Evolutionary conservation across 73 alveolate genomes (phyloP), one percentile per base, ranked within the genome.

Genomic region (Halteria grandinella): DNA sequence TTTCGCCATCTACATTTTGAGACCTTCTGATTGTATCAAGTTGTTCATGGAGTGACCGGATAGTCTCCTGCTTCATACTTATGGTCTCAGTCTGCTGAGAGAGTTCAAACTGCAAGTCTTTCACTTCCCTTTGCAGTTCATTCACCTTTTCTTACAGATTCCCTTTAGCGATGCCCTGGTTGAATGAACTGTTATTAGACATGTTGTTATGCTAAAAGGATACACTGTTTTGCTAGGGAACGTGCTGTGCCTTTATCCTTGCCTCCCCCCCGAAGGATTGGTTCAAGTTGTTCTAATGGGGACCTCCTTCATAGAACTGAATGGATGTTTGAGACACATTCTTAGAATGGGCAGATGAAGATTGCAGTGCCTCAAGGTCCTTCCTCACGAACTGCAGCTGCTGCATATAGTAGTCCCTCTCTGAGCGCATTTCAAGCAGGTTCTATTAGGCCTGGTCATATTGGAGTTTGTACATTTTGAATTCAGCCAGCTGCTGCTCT

Each of bases 401-500:
- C 36, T 45, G 43, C 11, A 8, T n/a, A 45, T 66, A 27, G 52
- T 66, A 66, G 23, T 66, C 80, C 31, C 47, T 66, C 52, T 66
- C 80, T 66, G 39, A 66, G 69, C 69, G 47, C 15, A 23, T 43
- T 41, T 50, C 80, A 66, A 31, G 43, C 80, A 14, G 80, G 58
- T 66, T 45, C 47, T 66, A 8, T 66, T 66, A 47, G 28, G 43
- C 80, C 43, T 66, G 69, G 47, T 66, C 29, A 17, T 3, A 14
- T 43, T 14, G 29, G 43, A 66, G 31, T 66, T 39, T 11, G 10
- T 39, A 14, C 50, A 11, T 39, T 39, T 39, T 39, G 18, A 11
- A 10, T 11, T 39, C 15, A 39, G 10, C 50, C 15, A 39, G 15
- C 50, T 39, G 10, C 50, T 39, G 10, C 15, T 39, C 18, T 15